phyloP scores from a whole-genome alignment of 2,329 filamentous ascomycete species.

The Pyrenochaeta sp. region DNA sequence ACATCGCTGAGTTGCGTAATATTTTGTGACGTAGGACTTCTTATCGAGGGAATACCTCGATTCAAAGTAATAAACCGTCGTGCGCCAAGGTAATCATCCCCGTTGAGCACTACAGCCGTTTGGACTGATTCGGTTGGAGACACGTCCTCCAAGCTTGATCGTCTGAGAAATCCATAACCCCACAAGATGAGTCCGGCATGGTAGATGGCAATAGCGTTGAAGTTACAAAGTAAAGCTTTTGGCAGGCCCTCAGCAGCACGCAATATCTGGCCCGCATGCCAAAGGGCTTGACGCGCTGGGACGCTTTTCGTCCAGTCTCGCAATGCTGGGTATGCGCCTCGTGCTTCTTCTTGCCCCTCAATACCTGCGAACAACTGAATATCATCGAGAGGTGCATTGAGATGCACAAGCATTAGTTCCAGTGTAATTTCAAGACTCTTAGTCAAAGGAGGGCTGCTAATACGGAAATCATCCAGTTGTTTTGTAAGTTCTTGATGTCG shows the following conservation, averaged over 20 bases:
- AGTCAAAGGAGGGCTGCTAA: constrained; percentile 53
- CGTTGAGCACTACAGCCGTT: constrained; percentile 61
- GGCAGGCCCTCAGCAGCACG: constrained; percentile 67
- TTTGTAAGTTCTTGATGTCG: constrained; percentile 66
- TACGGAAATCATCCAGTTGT: constrained; percentile 62
- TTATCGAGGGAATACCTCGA: constrained; percentile 63
- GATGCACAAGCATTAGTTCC: constrained; percentile 67
- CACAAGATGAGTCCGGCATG: constrained; percentile 74
- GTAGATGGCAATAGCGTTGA: constrained; percentile 73
- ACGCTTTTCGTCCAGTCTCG: constrained; percentile 66
- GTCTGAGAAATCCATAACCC: constrained; percentile 69
- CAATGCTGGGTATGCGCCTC: constrained; percentile 65
- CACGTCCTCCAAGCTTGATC: constrained; percentile 34
- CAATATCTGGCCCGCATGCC: constrained; percentile 73
- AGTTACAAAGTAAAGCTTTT: constrained; percentile 66
- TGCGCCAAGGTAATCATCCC: constrained; percentile 60
- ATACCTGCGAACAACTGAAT: constrained; percentile 74
- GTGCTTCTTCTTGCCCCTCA: constrained; percentile 71
- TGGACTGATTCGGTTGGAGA: constrained; percentile 36
- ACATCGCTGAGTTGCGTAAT: constrained; percentile 61
- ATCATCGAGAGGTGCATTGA: constrained; percentile 71
- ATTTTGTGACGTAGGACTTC: constrained; percentile 28
- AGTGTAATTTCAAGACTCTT: constrained; percentile 48
- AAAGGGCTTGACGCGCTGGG: constrained; percentile 68
- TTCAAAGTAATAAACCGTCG: constrained; percentile 67